A percentile compares a stretch with the other conserved stretches of the same genome.
Evolutionary conservation across 2,329 filamentous ascomycete genomes (phyloP).

Genomic region (Diaporthe caulivora): DNA sequence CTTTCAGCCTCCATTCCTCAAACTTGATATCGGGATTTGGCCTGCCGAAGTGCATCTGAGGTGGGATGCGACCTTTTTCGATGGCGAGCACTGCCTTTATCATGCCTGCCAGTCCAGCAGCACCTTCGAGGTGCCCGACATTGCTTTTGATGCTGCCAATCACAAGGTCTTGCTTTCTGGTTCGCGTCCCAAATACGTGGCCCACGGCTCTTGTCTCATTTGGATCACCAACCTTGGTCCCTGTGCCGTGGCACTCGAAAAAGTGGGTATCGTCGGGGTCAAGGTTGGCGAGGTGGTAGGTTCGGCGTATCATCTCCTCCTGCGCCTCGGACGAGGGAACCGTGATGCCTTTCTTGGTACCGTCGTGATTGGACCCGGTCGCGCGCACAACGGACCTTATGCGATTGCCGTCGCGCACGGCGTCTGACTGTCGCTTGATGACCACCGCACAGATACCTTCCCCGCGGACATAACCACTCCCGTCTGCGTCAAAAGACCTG

Average conservation of each 20-base stretch:
- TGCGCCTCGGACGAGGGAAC: conserved; percentile 64
- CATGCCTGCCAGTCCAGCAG: conserved; percentile 56
- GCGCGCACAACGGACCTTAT: conserved; percentile 51
- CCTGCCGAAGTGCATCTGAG: conserved; percentile 51
- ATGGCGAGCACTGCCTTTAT: conserved; percentile 52
- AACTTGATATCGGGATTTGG: conserved; percentile 51
- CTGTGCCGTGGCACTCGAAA: conserved; percentile 26
- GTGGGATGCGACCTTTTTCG: conserved; percentile 50
- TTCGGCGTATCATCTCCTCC: conserved; percentile 47
- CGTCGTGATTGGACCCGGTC: conserved; percentile 54
- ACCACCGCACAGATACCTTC: conserved; percentile 58
- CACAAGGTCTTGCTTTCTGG: conserved; percentile 45
- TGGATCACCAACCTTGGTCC: conserved; percentile 47
- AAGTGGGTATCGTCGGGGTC: conserved; percentile 44
- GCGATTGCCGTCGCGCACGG: conserved; percentile 56
- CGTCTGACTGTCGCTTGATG: conserved; percentile 57
- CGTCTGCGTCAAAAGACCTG: conserved; percentile 58
- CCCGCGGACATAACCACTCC: conserved; percentile 64
- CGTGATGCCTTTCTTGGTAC: conserved; percentile 52
- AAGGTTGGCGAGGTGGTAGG: conserved; percentile 36
- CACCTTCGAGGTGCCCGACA: conserved; percentile 53
- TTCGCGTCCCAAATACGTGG: not conserved
- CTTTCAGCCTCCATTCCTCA: conserved; percentile 45
- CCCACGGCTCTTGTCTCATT: conserved; percentile 41
- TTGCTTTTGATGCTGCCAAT: conserved; percentile 45